Base-by-base conservation (phyloP, 768 basidiomycete genomes). In the Suillus alpinus region DNA sequence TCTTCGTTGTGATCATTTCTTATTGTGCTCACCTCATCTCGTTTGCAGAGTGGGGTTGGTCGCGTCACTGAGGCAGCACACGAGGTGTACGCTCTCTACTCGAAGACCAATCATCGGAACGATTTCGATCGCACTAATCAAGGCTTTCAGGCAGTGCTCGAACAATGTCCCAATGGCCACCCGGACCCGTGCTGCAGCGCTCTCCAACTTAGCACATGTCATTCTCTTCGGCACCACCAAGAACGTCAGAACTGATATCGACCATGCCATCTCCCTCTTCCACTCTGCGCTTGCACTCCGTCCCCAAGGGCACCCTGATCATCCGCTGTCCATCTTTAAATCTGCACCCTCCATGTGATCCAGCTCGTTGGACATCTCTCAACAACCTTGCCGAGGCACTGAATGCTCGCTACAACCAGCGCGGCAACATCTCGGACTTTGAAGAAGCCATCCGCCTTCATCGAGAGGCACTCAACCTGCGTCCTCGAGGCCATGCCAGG, bases 401-500 rank as follows among this genome's bases (percentile, higher is more conserved):
- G 12, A 61, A 64, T 59, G 60, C 44, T 9, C 62, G 62, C 14
- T 66, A 70, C 34, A 53, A 62, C 41, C 44, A 66, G 6, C 67
- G 60, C 26, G 63, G 72, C 16, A 53, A 50, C 23, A 53, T 59
- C 6, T 29, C 40, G 14, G 68, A 74, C 47, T 63, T 75, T 60
- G 59, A 74, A 31, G 67, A 61, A 44, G 69, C 73, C 12, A 67
- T 72, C 13, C 66, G 64, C 1, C 63, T 62, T 55, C 62, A 51
- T 31, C 67, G 63, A 12, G 69, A 69, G 39, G 66, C 62, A 6
- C 65, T 70, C 18, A 71, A 68, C 44, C 29, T 73, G n/a, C 34
- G 69, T 5, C 56, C 65, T 3, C 58, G 13, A 20, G 36, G 9
- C 23, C 63, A 68, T 44, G 20, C 57, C 36, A 64, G 68, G 53